phyloP scores from a whole-genome alignment of 768 basidiomycete genomes.

The Strobilomyces confusus region DNA sequence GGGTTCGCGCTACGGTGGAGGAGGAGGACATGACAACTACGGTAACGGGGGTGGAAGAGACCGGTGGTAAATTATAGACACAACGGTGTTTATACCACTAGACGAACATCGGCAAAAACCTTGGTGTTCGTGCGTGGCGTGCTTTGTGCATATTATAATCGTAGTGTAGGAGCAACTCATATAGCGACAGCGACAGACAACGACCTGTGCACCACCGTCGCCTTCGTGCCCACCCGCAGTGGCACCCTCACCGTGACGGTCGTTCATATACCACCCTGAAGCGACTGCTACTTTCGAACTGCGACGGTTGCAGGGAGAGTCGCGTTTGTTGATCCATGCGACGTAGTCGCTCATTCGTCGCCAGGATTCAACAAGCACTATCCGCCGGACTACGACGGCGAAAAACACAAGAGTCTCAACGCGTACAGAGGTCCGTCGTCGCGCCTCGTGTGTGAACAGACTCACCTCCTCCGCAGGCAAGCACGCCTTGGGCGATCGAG shows the following conservation, averaged over 20 bases:
- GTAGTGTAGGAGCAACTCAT: no score
- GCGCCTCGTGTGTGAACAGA: background rate
- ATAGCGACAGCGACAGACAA: no score
- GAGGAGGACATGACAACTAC: slow-evolving; percentile 23
- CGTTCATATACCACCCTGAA: no score
- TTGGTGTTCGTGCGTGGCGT: no score
- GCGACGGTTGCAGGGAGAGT: slow-evolving; percentile 39
- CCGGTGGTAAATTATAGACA: slow-evolving; percentile 26
- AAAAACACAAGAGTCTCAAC: slow-evolving; percentile 69
- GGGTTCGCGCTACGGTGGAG: slow-evolving; percentile 18
- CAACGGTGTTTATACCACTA: no score
- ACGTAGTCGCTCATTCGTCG: slow-evolving; percentile 5
- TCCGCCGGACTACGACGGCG: slow-evolving; percentile 70
- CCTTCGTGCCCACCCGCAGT: no score
- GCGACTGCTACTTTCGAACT: no score
- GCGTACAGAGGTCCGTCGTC: slow-evolving; percentile 54
- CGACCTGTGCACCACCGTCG: no score
- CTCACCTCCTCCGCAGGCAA: slow-evolving; percentile 55
- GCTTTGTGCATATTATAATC: no score
- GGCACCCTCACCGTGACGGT: no score
- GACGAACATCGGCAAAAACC: no score
- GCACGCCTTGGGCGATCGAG: slow-evolving; percentile 90
- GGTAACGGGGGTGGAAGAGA: slow-evolving; percentile 24
- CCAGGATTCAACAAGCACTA: slow-evolving; percentile 77
- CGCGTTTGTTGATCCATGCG: background rate